These are phyloP conservation scores for Aspergillus versicolor DNA, from an alignment of 2,329 filamentous ascomycete species.

Conservation along the genomic window DNA sequence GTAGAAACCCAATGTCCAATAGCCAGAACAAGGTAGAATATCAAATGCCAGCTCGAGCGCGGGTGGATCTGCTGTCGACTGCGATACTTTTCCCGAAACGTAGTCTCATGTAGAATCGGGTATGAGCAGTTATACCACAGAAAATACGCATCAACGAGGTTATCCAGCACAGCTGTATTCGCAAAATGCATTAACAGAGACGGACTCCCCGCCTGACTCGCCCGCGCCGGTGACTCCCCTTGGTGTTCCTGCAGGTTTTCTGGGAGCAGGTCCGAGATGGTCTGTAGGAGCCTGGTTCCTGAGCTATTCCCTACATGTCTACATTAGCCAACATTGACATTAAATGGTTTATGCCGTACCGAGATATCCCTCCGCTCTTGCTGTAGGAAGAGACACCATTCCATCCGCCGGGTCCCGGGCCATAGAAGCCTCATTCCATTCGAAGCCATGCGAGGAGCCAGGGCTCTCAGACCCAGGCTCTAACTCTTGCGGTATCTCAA, in stretches of 20 bases:
- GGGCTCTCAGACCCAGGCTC: slow-evolving; percentile 1
- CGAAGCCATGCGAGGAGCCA: slow-evolving; percentile 5
- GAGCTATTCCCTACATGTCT: slow-evolving; percentile 13
- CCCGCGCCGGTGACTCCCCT: background rate
- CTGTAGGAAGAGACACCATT: slow-evolving; percentile 16
- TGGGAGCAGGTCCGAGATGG: slow-evolving; percentile 15
- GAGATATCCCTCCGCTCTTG: slow-evolving; percentile 14
- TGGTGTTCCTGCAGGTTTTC: background rate
- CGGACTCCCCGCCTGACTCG: background rate
- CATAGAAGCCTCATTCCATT: slow-evolving; percentile 17
- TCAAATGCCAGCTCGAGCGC: slow-evolving; percentile 23
- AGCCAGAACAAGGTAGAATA: slow-evolving; percentile 25
- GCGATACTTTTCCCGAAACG: slow-evolving; percentile 23
- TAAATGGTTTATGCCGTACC: background rate
- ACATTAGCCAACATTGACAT: background rate
- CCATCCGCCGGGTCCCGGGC: slow-evolving; percentile 11
- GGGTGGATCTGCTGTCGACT: slow-evolving; percentile 12
- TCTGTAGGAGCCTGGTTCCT: slow-evolving; percentile 14
- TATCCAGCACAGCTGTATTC: slow-evolving; percentile 10
- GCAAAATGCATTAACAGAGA: slow-evolving; percentile 2
- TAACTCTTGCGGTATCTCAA: background rate
- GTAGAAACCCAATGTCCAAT: slow-evolving; percentile 23
- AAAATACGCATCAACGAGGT: slow-evolving; percentile 28
- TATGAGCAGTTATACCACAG: slow-evolving; percentile 25
- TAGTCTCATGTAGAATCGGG: slow-evolving; percentile 28